phyloP scores from a whole-genome alignment of 345 rosid species.

The Camelina hispida region DNA sequence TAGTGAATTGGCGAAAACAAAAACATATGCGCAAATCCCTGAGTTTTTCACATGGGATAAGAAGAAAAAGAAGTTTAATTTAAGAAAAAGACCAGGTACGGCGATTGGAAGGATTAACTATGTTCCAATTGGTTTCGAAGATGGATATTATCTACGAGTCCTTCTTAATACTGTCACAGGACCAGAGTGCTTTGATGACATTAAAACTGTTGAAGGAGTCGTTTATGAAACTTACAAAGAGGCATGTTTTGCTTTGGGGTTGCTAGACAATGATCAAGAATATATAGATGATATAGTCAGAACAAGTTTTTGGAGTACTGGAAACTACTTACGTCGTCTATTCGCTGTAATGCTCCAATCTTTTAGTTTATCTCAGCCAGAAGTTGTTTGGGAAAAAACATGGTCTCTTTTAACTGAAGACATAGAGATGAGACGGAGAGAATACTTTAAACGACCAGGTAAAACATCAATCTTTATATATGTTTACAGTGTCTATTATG shows the following conservation, averaged over 20 bases:
- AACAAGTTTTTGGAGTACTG: not conserved
- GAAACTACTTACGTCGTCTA: not conserved
- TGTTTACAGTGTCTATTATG: no score
- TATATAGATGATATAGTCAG: not conserved
- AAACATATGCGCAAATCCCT: not conserved
- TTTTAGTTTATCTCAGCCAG: not conserved
- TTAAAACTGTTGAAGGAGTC: not conserved
- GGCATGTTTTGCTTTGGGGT: not conserved
- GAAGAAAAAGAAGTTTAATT: not conserved
- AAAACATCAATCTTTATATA: no score
- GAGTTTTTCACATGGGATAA: not conserved
- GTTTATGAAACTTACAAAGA: not conserved
- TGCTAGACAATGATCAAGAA: no score
- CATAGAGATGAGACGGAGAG: not conserved
- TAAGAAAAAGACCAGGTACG: not conserved
- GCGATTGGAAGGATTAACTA: not conserved
- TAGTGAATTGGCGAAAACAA: not conserved
- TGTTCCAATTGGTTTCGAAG: not conserved
- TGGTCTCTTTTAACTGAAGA: not conserved
- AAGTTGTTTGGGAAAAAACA: not conserved
- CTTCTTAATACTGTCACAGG: not conserved
- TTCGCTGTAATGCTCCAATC: not conserved
- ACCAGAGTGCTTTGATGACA: not conserved
- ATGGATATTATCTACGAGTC: not conserved
- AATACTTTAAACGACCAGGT: not conserved